Conservation (phyloP, 2,329 filamentous ascomycete species). For the Magnaporthiopsis rhizophila region DNA sequence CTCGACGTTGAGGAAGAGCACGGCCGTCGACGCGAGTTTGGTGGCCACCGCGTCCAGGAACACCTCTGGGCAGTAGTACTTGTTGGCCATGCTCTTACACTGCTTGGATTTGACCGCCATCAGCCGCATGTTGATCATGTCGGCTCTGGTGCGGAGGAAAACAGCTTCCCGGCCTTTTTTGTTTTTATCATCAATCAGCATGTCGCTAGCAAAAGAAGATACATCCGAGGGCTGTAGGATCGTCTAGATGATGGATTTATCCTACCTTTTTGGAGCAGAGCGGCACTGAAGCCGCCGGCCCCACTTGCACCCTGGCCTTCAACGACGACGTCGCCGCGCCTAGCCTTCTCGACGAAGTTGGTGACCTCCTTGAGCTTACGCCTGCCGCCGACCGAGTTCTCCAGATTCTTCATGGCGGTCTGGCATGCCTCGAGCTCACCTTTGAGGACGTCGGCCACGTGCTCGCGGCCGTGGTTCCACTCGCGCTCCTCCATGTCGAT, state of each 20-base stretch:
- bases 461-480: constrained; percentile 79
- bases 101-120: constrained; percentile 84
- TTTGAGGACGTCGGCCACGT: constrained; percentile 73
- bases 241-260: constrained; percentile 9
- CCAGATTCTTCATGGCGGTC: constrained; percentile 64
- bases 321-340: constrained; percentile 75
- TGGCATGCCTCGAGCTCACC: constrained; percentile 82
- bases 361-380: constrained; percentile 87
- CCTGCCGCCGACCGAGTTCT: constrained; percentile 69
- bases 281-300: constrained; percentile 87
- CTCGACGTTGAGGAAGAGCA: constrained; percentile 96
- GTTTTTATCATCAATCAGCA: constrained; percentile 24
- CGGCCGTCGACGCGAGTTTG: constrained; percentile 88
- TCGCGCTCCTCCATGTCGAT: constrained; percentile 90
- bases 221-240: background rate
- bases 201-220: background rate
- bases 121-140: constrained; percentile 85
- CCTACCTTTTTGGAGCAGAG: constrained; percentile 73
- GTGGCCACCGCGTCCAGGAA: constrained; percentile 97
- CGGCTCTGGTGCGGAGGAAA: constrained; percentile 85
- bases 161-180: constrained; percentile 84
- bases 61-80: constrained; percentile 93
- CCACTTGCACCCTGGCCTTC: constrained; percentile 79
- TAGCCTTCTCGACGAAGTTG: constrained; percentile 80
- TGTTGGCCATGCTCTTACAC: constrained; percentile 75